phyloP scores from a whole-genome alignment of 768 basidiomycete species.

The Grammothele lineata region DNA sequence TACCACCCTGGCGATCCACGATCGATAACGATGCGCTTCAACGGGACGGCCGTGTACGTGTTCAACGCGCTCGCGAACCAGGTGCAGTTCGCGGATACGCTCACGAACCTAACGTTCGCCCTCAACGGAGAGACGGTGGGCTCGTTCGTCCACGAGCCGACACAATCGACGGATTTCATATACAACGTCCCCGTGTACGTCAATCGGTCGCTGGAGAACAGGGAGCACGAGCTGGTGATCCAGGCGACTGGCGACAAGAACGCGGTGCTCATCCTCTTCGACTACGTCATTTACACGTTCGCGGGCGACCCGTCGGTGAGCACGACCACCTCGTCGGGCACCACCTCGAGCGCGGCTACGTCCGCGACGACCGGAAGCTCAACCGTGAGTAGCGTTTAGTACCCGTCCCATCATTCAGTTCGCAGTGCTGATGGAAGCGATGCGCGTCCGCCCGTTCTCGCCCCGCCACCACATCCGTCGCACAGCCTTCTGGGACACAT shows the following conservation, averaged over 20 bases:
- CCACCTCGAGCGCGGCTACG: background rate
- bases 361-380: no score
- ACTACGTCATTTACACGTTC: constrained; percentile 13
- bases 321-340: background rate
- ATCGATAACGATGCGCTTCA: background rate
- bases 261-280: constrained; percentile 7
- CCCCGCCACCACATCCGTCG: no score
- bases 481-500: no score
- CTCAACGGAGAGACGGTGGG: constrained; percentile 2
- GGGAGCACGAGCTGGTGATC: constrained; percentile 7
- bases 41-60: constrained; percentile 13
- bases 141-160: background rate
- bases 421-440: no score
- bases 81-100: background rate
- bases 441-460: no score
- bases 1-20: background rate
- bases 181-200: constrained; percentile 10
- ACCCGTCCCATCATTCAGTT: no score
- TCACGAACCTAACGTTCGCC: constrained; percentile 7
- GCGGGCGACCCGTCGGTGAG: background rate
- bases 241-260: background rate
- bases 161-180: background rate
- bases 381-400: no score
- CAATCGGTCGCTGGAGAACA: background rate
- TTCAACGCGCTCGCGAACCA: constrained; percentile 7